Evolutionary conservation across 768 basidiomycete genomes (phyloP).

Genomic region (Hypholoma sublateritium): DNA sequence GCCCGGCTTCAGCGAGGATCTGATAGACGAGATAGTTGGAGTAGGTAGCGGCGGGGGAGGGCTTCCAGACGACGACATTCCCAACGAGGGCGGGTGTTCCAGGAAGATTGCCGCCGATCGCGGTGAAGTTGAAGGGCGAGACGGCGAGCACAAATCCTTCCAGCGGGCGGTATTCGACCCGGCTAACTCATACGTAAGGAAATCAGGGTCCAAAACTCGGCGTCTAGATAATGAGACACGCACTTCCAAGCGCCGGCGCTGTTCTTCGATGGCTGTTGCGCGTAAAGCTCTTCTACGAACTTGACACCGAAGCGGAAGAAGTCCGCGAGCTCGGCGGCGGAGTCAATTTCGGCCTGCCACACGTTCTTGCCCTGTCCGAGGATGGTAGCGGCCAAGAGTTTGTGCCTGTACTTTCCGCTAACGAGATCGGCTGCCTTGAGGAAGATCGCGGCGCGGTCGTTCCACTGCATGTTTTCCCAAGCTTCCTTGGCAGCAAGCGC

Average conservation of each 20-base stretch:
- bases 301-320: constrained; percentile 98
- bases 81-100: constrained; percentile 89
- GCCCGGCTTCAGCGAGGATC: constrained; percentile 90
- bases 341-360: constrained; percentile 99
- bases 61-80: constrained; percentile 96
- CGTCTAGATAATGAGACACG: constrained; percentile 29
- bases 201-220: background rate
- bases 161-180: constrained; percentile 93
- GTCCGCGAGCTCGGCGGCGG: constrained; percentile 93
- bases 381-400: constrained; percentile 94
- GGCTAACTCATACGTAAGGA: constrained; percentile 45
- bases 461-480: constrained; percentile 97
- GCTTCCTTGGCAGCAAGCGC: constrained; percentile 82
- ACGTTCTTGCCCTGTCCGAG: constrained; percentile 98
- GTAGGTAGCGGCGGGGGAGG: constrained; percentile 92
- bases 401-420: constrained; percentile 94
- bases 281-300: constrained; percentile 93
- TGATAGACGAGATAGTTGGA: constrained; percentile 92
- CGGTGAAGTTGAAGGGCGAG: constrained; percentile 98
- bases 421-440: constrained; percentile 96
- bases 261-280: constrained; percentile 88
- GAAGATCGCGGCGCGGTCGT: constrained; percentile 96
- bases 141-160: constrained; percentile 98
- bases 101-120: constrained; percentile 94
- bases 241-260: constrained; percentile 92